Evolutionary conservation across 208 protist species (phyloP), one percentile per base, ranked within the genome.

Genomic region (Crithidia bombi): DNA sequence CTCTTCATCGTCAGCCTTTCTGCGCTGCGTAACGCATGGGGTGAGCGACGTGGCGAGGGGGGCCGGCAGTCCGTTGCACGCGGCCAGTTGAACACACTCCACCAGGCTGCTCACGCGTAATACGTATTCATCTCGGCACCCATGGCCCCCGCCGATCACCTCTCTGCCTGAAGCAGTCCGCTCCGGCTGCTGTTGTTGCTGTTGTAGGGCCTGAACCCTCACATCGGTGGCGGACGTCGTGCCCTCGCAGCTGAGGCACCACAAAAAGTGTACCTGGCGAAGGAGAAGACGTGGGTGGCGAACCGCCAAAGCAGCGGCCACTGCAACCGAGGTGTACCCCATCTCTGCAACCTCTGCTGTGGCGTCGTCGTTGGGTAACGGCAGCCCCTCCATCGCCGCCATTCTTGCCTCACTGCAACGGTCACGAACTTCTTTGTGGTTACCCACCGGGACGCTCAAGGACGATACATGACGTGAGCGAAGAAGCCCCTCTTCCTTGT

Each of bases 261-360:
- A 76, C n/a, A 76, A 25, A 25, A 66, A 38, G 19, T 41, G 54
- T 7, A 77, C 66, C 26, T 85, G 75, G 25, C 68, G 64, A 0
- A 92, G 75, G 43, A 87, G 71, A 26, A 75, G 49, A 9, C 65
- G 63, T 30, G 86, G 86, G 28, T 83, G 69, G 21, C 83, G 76
- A 46, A 92, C 74, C 26, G 82, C 81, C 30, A 86, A 52, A 6
- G 86, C 79, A 2, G 71, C 61, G 32, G 76, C 28, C 44, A 81
- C 58, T 15, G 69, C 71, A 26, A 68, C 44, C 17, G 73, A 69
- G 43, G 50, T 56, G 23, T 62, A 55, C n/a, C 19, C n/a, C 39
- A 17, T 61, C 44, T 15, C 3, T 28, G 6, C 30, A 28, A 5
- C 21, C 21, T 4, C 43, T 66, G 59, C 23, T 41, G 30, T 43